phyloP scores from a whole-genome alignment of 75 land plant genomes.

The Larix kaempferi region DNA sequence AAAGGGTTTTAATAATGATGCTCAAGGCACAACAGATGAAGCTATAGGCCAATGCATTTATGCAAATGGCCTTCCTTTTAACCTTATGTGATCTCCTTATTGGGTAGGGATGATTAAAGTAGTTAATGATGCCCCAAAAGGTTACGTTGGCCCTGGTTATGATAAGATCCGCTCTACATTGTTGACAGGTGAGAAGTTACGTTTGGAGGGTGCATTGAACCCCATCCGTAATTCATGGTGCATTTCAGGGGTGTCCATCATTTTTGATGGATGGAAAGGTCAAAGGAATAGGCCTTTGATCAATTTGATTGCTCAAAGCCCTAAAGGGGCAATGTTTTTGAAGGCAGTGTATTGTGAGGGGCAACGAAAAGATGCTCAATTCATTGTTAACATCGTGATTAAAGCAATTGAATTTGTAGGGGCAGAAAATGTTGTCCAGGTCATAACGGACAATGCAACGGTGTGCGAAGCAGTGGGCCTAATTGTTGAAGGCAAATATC shows the following conservation, averaged over 20 bases:
- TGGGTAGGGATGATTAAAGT: not conserved
- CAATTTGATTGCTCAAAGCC: not conserved
- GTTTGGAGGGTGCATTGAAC: not conserved
- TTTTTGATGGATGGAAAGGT: not conserved
- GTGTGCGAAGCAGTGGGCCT: not conserved
- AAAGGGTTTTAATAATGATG: not conserved
- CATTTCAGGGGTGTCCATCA: not conserved
- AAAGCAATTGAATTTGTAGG: not conserved
- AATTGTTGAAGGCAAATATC: not conserved
- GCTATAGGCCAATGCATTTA: not conserved
- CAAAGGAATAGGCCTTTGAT: not conserved
- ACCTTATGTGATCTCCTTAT: not conserved
- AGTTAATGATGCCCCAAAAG: not conserved
- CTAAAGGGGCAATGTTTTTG: not conserved
- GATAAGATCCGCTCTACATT: not conserved
- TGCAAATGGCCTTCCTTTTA: not conserved
- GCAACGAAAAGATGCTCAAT: not conserved
- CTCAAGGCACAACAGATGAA: not conserved
- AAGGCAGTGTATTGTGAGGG: not conserved
- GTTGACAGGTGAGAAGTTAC: not conserved
- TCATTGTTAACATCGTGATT: not conserved
- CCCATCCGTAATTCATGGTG: not conserved
- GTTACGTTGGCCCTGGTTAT: not conserved
- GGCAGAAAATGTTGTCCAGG: not conserved
- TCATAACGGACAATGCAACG: not conserved